phyloP scores from a whole-genome alignment of 2,329 filamentous ascomycete species.

The Ceratocystis papillata region DNA sequence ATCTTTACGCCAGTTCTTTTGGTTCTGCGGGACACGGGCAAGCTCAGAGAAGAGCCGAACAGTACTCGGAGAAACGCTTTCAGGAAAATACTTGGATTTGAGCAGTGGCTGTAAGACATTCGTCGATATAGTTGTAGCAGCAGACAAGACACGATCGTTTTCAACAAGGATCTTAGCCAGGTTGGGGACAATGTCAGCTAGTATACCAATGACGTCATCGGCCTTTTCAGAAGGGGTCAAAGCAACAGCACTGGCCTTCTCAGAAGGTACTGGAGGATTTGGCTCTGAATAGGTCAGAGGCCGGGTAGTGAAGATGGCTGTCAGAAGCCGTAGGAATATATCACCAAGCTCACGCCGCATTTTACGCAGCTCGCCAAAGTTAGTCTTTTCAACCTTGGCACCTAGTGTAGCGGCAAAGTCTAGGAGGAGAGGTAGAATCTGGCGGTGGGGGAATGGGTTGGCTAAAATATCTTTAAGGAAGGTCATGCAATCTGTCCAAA shows the following conservation, averaged over 20 bases:
- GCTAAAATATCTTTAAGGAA: slow-evolving; percentile 82
- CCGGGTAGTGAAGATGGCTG: slow-evolving; percentile 86
- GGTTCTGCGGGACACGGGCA: slow-evolving; percentile 63
- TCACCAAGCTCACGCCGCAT: slow-evolving; percentile 88
- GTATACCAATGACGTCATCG: slow-evolving; percentile 68
- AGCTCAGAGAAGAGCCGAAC: slow-evolving; percentile 67
- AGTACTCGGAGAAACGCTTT: slow-evolving; percentile 63
- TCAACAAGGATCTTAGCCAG: slow-evolving; percentile 76
- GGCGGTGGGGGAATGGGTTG: slow-evolving; percentile 89
- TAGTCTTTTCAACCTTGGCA: slow-evolving; percentile 94
- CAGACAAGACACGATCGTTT: slow-evolving; percentile 67
- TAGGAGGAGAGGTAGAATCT: slow-evolving; percentile 73
- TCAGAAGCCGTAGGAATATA: slow-evolving; percentile 73
- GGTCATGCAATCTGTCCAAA: slow-evolving; percentile 87
- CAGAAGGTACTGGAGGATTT: slow-evolving; percentile 33
- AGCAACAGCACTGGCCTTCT: slow-evolving; percentile 32
- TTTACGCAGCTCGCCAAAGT: slow-evolving; percentile 84
- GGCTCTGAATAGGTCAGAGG: slow-evolving; percentile 60
- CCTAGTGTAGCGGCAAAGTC: slow-evolving; percentile 85
- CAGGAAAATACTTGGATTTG: slow-evolving; percentile 75
- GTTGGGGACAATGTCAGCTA: slow-evolving; percentile 67
- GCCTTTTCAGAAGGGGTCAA: slow-evolving; percentile 40
- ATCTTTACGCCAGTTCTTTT: slow-evolving; percentile 90
- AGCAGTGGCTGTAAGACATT: slow-evolving; percentile 74
- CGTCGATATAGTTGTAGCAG: slow-evolving; percentile 68